Evolutionary conservation across 306 rosid genomes (phyloP).

Genomic region (Ormosia semicastrata): DNA sequence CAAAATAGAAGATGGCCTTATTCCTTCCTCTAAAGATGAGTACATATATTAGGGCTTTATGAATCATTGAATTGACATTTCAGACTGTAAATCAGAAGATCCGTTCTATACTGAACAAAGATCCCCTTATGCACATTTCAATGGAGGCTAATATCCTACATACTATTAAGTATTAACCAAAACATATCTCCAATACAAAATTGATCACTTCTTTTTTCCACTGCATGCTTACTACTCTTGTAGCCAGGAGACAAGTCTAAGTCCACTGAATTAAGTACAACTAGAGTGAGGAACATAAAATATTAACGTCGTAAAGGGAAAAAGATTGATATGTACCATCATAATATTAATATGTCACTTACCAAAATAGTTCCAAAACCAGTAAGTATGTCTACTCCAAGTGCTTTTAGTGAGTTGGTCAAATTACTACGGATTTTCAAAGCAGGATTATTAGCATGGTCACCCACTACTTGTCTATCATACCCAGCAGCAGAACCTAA

Average conservation of each 20-base stretch:
- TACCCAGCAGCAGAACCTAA: conserved; percentile 87
- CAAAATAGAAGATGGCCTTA: not conserved
- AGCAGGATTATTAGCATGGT: conserved; percentile 97
- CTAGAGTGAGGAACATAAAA: conserved; percentile 23
- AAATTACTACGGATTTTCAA: conserved; percentile 79
- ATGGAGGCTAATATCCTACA: not conserved
- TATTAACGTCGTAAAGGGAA: conserved; percentile 20
- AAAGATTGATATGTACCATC: conserved; percentile 54
- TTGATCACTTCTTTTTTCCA: not conserved
- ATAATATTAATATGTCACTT: conserved; percentile 28
- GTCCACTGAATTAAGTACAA: not conserved
- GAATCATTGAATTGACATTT: not conserved
- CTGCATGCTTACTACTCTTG: not conserved
- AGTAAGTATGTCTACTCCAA: conserved; percentile 92
- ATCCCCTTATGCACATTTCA: not conserved
- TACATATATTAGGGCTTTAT: not conserved
- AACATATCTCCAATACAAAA: not conserved
- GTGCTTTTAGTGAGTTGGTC: conserved; percentile 88
- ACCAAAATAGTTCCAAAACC: conserved; percentile 90
- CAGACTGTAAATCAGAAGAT: conserved; percentile 1
- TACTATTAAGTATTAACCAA: not conserved
- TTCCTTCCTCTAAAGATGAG: conserved; percentile 3
- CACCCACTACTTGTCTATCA: conserved; percentile 97
- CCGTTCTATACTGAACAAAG: not conserved
- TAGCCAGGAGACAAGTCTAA: not conserved